These are phyloP conservation scores for Rutidosis leptorrhynchoides DNA, from an alignment of 129 eudicot species.

Conservation along the genomic window DNA sequence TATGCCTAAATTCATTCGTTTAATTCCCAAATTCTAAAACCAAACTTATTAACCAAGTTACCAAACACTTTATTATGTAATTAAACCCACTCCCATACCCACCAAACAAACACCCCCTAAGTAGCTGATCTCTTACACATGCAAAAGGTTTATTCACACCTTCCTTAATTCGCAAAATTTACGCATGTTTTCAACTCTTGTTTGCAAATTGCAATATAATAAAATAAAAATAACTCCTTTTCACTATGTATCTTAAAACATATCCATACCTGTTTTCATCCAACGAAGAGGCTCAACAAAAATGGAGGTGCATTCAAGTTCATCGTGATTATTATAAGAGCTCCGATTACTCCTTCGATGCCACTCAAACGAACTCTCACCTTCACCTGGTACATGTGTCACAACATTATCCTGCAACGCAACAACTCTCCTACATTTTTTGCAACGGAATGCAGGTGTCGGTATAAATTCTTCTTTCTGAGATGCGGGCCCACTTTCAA, in stretches of 20 bases:
- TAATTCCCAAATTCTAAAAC: no score
- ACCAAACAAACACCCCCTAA: no score
- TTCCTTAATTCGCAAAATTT: background rate
- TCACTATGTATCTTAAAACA: background rate
- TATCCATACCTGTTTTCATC: constrained; percentile 84
- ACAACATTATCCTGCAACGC: constrained; percentile 80
- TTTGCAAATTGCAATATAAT: background rate
- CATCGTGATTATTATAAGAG: constrained; percentile 46
- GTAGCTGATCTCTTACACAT: background rate
- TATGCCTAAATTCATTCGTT: no score
- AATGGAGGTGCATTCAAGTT: constrained; percentile 83
- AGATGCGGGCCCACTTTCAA: constrained; percentile 34
- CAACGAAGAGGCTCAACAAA: constrained; percentile 96
- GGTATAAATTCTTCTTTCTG: constrained; percentile 31
- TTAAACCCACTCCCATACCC: no score
- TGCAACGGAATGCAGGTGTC: constrained; percentile 73
- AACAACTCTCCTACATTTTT: constrained; percentile 84
- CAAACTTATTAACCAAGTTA: no score
- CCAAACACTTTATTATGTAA: no score
- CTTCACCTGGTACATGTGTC: constrained; percentile 87
- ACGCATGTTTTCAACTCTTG: background rate
- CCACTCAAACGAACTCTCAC: constrained; percentile 86
- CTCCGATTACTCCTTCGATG: constrained; percentile 68
- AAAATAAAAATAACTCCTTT: background rate
- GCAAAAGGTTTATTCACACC: background rate